Conservation (phyloP, 352 stramenopile genomes). For the Globisporangium iwayamae region DNA sequence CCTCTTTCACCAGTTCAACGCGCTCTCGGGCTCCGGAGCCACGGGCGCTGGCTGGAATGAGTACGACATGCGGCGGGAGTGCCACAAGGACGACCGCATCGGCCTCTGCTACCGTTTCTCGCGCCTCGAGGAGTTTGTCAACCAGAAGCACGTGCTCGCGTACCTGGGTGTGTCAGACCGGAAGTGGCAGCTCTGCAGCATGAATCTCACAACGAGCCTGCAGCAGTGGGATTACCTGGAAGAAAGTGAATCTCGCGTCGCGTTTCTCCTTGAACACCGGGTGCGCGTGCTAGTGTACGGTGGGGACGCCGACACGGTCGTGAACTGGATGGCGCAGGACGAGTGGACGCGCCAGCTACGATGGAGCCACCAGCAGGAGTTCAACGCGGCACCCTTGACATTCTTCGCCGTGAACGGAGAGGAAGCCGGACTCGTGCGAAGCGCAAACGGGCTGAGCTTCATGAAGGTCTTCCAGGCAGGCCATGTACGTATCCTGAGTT, state of each 20-base stretch:
- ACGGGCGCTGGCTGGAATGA: conserved; percentile 37
- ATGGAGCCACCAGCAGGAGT: conserved; percentile 38
- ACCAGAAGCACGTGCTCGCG: conserved; percentile 27
- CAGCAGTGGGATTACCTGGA: conserved; percentile 37
- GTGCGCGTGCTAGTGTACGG: conserved; percentile 75
- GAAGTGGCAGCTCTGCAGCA: conserved; percentile 52
- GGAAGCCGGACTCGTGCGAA: conserved; percentile 39
- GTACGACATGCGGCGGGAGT: conserved; percentile 65
- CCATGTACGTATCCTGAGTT: conserved; percentile 48
- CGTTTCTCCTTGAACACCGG: conserved; percentile 35
- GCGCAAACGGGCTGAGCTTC: conserved; percentile 53
- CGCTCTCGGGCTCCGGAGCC: conserved; percentile 15
- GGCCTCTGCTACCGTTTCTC: conserved; percentile 66
- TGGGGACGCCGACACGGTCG: conserved; percentile 64
- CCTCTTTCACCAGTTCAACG: conserved; percentile 17
- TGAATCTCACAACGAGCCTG: conserved; percentile 17
- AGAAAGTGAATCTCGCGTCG: conserved; percentile 59
- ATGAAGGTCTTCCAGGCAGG: conserved; percentile 59
- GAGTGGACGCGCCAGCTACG: conserved; percentile 49
- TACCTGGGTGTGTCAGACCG: conserved; percentile 41
- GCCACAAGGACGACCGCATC: conserved; percentile 42
- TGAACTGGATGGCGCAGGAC: conserved; percentile 69
- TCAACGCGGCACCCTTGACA: conserved; percentile 19
- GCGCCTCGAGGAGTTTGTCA: conserved; percentile 56
- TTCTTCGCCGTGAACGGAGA: conserved; percentile 22